Base-by-base conservation (phyloP, 2,329 filamentous ascomycete species). In the Aspergillus puulaauensis region DNA sequence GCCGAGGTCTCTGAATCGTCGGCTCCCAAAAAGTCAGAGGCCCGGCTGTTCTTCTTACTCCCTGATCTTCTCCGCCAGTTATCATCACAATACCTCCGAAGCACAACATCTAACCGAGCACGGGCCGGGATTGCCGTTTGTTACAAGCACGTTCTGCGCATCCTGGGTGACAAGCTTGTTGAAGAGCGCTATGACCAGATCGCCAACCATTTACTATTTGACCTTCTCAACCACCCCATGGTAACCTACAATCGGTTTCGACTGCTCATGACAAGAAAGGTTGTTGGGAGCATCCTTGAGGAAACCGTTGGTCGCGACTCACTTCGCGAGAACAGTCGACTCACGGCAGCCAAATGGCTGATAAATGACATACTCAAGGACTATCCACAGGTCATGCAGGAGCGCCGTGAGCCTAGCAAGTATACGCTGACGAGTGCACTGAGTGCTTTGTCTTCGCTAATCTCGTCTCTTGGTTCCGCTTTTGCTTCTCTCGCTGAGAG, bases 311-410 rank as follows among this genome's bases (percentile, higher is more conserved):
- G 91, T 8, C 83, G 84, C 57, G 86, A 88, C 64, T 89, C 97
- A 65, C 81, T 99, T 2, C 92, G 92, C 12, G 93, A 99, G 73
- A 91, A 90, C 14, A 93, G 92, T 7, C 93, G 97, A 69, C 81
- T 93, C 58, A 87, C 89, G 65, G 92, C 91, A 27, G 90, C 91
- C 6, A 91, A 87, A 67, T 85, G 86, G 60, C 77, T 99, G 53
- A 86, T 97, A 69, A 96, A 96, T 71, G 88, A 91, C 57, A 82
- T 97, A 46, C 81, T 99, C 49, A 98, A 96, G 72, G 95, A 98
- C 71, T 98, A 96, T 65, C 93, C 95, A 0, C 91, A 96, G 72
- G 88, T 89, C 5, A 77, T 96, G 48, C 90, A 93, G 66, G 93
- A 98, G 72, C 86, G 90, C 41, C 86, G 89, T 1, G 93, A 98